Evolutionary conservation across 2,329 filamentous ascomycete species (phyloP).

Genomic region (Aspergillus cejpii): DNA sequence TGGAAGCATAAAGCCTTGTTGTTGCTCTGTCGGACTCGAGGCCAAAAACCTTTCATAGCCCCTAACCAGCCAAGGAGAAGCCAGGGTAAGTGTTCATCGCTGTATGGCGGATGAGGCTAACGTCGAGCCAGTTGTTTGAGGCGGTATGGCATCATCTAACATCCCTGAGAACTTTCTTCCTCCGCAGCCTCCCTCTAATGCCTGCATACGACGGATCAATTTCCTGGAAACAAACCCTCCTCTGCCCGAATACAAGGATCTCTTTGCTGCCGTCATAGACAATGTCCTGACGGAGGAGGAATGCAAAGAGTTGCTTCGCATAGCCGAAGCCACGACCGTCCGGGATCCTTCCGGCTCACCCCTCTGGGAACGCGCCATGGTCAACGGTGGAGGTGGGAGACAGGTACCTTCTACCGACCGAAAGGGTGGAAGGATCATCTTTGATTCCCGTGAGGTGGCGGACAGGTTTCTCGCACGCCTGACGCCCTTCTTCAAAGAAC

Average conservation of each 20-base stretch:
- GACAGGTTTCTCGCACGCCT: constrained; percentile 57
- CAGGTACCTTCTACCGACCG: constrained; percentile 55
- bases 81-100: neutral
- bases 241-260: constrained; percentile 49
- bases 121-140: neutral
- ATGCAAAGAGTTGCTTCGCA: constrained; percentile 52
- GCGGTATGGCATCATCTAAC: neutral
- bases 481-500: constrained; percentile 42
- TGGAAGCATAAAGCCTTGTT: too few species aligned
- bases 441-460: constrained; percentile 59
- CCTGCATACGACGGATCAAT: constrained; percentile 48
- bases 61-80: too few species aligned
- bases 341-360: constrained; percentile 10
- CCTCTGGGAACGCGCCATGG: constrained; percentile 61
- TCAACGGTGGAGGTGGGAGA: constrained; percentile 57
- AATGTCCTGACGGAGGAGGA: constrained; percentile 57
- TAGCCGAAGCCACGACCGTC: constrained; percentile 43
- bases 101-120: neutral
- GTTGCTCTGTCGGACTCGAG: too few species aligned
- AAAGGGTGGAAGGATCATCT: constrained; percentile 70
- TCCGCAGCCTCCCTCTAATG: constrained; percentile 36
- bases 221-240: constrained; percentile 42
- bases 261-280: constrained; percentile 59
- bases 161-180: constrained; percentile 24
- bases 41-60: too few species aligned